phyloP scores from a whole-genome alignment of 176 grass and related monocot genomes.

The Oropetium thomaeum region DNA sequence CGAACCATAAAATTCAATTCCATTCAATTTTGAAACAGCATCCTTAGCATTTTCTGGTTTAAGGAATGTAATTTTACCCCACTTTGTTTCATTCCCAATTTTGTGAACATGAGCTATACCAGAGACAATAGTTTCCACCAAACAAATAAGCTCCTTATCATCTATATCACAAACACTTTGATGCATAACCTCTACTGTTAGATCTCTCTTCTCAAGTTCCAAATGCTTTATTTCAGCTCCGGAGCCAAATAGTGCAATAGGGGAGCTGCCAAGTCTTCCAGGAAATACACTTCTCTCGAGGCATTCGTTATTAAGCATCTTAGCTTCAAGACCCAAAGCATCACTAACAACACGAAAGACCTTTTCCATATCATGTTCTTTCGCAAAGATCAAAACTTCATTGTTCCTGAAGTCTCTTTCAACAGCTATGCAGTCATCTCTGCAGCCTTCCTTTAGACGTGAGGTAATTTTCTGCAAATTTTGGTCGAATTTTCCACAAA shows the following conservation, averaged over 20 bases:
- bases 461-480: constrained; percentile 70
- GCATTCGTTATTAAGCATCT: constrained; percentile 71
- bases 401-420: constrained; percentile 63
- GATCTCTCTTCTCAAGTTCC: constrained; percentile 69
- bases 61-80: constrained; percentile 82
- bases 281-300: constrained; percentile 37
- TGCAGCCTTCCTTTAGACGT: constrained; percentile 48
- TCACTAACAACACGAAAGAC: constrained; percentile 43
- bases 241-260: constrained; percentile 71
- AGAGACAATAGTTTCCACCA: constrained; percentile 52
- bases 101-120: constrained; percentile 64
- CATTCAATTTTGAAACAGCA: constrained; percentile 67
- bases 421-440: constrained; percentile 64
- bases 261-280: constrained; percentile 43
- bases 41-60: constrained; percentile 65
- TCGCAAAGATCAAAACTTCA: constrained; percentile 70
- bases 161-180: constrained; percentile 54
- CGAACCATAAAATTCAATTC: constrained; percentile 67
- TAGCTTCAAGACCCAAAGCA: constrained; percentile 62
- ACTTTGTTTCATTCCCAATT: constrained; percentile 54
- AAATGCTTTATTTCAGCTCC: constrained; percentile 98
- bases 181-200: constrained; percentile 81
- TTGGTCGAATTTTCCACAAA: constrained; percentile 68
- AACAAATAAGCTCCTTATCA: constrained; percentile 77
- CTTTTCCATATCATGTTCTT: constrained; percentile 55